Percentiles rank a stretch among this genome's conserved stretches.
These are phyloP conservation scores for Combretum micranthum DNA, from an alignment of 345 rosid genomes.

Conservation along the genomic window DNA sequence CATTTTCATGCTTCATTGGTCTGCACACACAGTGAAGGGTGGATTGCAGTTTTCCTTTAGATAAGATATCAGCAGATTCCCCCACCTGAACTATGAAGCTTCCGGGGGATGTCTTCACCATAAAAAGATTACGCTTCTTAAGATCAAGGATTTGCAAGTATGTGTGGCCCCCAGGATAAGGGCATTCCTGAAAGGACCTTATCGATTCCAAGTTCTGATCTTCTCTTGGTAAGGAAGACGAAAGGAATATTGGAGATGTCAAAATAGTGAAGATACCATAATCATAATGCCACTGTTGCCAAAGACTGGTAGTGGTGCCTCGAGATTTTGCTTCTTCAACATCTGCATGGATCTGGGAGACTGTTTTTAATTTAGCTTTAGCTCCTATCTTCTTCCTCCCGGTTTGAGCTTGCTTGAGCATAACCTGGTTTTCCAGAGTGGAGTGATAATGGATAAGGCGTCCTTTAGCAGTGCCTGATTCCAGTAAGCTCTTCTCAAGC, in stretches of 20 bases:
- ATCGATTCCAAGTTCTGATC: conserved; percentile 5
- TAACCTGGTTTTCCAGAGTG: conserved; percentile 26
- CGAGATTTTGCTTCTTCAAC: conserved; percentile 11
- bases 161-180: conserved; percentile 37
- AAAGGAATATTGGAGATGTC: conserved; percentile 75
- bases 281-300: conserved; percentile 99
- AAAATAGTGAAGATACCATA: conserved; percentile 83
- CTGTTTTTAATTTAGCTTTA: conserved; percentile 15
- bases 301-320: conserved; percentile 29
- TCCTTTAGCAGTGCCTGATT: conserved; percentile 73
- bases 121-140: conserved; percentile 32
- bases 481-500: conserved; percentile 59
- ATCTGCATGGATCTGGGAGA: conserved; percentile 12
- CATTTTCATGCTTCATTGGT: conserved; percentile 36
- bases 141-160: conserved; percentile 59
- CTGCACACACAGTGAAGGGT: conserved; percentile 77
- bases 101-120: conserved; percentile 69
- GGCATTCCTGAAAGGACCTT: conserved; percentile 26
- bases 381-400: conserved; percentile 18
- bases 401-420: conserved; percentile 10
- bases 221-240: conserved; percentile 15
- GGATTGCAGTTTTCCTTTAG: conserved; percentile 62
- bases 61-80: conserved; percentile 75
- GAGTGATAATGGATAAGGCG: conserved; percentile 93
- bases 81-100: conserved; percentile 83